Evolutionary conservation across 805 yeast genomes (phyloP).

Genomic region (Sungouiozyma intestinalis): DNA sequence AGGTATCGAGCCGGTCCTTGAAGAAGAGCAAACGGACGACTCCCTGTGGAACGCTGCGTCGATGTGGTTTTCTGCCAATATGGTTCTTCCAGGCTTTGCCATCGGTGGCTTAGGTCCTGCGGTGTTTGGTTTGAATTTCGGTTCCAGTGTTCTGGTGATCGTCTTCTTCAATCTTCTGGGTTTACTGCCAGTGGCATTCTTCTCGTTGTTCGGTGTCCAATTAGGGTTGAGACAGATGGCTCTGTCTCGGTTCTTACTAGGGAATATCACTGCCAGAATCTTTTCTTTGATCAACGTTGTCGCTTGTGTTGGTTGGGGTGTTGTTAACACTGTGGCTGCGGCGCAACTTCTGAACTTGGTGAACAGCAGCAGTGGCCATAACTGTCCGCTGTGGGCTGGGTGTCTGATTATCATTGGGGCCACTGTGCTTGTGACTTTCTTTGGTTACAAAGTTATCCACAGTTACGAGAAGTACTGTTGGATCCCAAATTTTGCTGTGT

Average conservation of each 20-base stretch:
- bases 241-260: constrained; percentile 65
- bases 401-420: constrained; percentile 59
- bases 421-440: constrained; percentile 65
- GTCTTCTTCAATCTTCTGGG: constrained; percentile 70
- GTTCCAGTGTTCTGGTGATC: constrained; percentile 56
- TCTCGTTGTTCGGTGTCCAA: constrained; percentile 72
- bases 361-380: constrained; percentile 37
- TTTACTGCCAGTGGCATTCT: constrained; percentile 67
- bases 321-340: constrained; percentile 81
- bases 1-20: constrained; percentile 76
- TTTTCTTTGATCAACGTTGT: constrained; percentile 68
- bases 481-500: constrained; percentile 69
- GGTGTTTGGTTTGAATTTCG: constrained; percentile 58
- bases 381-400: constrained; percentile 86
- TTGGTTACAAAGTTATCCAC: constrained; percentile 80
- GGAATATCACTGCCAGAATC: constrained; percentile 64
- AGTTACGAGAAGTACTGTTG: constrained; percentile 76
- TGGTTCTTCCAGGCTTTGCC: constrained; percentile 75
- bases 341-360: constrained; percentile 76
- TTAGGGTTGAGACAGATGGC: constrained; percentile 86
- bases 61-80: constrained; percentile 87
- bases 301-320: constrained; percentile 94
- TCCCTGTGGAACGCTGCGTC: constrained; percentile 63
- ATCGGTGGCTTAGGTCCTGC: constrained; percentile 65
- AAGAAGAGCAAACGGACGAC: constrained; percentile 62